Base-by-base conservation (phyloP, 2,329 filamentous ascomycete species). In the Chrysoporthe puriensis region DNA sequence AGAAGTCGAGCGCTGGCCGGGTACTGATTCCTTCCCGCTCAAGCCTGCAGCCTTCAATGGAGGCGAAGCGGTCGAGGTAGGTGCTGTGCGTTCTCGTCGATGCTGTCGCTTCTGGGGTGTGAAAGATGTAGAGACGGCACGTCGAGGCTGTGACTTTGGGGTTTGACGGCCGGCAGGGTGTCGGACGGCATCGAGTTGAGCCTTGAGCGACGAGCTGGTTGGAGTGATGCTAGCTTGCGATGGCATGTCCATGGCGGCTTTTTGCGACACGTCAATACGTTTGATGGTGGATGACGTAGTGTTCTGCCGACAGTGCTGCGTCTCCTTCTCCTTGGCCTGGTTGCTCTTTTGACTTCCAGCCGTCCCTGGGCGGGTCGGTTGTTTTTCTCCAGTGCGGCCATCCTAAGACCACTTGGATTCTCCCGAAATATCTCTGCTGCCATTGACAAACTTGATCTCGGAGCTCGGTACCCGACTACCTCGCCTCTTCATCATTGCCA, bases 381-480 rank as follows among this genome's bases (percentile, higher is more conserved):
- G 46, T 48, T 62, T 50, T 46, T 36, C 36, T 21, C n/a, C 62
- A 42, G 26, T 54, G 62, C 32, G 66, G 66, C 54, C 68, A 8
- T 61, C 26, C 68, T 70, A 70, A 32, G 68, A 63, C 68, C 68
- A 70, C 63, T 70, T 70, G 60, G 68, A 62, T 16, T 70, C 68
- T 13, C 62, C 54, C n/a, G 63, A 70, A 46, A 59, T 32, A 26
- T 61, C 54, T 16, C 68, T 59, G 42, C 61, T 63, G 44, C 68
- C 66, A 44, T 63, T 67, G 0, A 66, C 62, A 21, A 57, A 61
- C 21, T 64, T 66, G 46, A 70, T 32, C 66, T 70, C 68, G 6
- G 66, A 65, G 66, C 68, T 70, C 4, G 68, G 68, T 4, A 70
- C 66, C 46, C 68, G 63, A 59, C 68, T 70, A 16, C 66, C 66